Evolutionary conservation across 768 basidiomycete genomes (phyloP).

Genomic region (Rhodosporidiobolus sp.): DNA sequence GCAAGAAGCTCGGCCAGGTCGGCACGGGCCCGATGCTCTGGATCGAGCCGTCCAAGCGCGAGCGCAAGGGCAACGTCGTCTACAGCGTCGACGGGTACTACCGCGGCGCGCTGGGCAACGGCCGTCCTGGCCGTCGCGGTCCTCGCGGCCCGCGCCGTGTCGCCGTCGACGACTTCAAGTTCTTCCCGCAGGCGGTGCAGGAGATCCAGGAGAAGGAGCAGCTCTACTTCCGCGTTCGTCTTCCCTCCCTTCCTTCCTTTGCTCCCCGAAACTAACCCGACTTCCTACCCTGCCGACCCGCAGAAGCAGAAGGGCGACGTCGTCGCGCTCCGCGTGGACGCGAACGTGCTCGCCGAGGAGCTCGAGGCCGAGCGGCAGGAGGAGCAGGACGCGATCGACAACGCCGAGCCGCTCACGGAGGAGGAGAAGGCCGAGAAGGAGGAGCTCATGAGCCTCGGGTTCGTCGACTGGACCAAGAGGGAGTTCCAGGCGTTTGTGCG

Average conservation of each 20-base stretch:
- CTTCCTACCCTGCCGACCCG: neutral
- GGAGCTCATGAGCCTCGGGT: slow-evolving; percentile 68
- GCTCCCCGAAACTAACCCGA: neutral
- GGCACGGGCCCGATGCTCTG: slow-evolving; percentile 50
- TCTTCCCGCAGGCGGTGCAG: slow-evolving; percentile 77
- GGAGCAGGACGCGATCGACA: slow-evolving; percentile 85
- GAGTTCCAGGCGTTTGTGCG: slow-evolving; percentile 90
- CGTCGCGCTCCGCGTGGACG: slow-evolving; percentile 60
- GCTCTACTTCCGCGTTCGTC: slow-evolving; percentile 67
- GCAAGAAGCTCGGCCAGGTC: slow-evolving; percentile 32
- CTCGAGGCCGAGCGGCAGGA: slow-evolving; percentile 73
- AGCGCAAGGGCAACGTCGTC: slow-evolving; percentile 71
- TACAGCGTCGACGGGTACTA: slow-evolving; percentile 95
- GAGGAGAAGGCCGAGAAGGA: slow-evolving; percentile 82
- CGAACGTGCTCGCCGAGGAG: slow-evolving; percentile 75
- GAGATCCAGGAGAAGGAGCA: slow-evolving; percentile 83
- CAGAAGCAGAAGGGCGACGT: slow-evolving; percentile 47
- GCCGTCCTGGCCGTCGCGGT: slow-evolving; percentile 62
- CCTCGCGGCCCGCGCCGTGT: slow-evolving; percentile 88
- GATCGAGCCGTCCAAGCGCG: slow-evolving; percentile 82
- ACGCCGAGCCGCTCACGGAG: slow-evolving; percentile 83
- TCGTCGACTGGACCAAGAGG: slow-evolving; percentile 84
- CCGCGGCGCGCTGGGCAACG: slow-evolving; percentile 77
- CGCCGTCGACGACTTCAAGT: slow-evolving; percentile 88
- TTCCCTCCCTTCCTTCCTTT: neutral